Evolutionary conservation across 352 stramenopile genomes (phyloP).

Genomic region (Bremia lactucae): DNA sequence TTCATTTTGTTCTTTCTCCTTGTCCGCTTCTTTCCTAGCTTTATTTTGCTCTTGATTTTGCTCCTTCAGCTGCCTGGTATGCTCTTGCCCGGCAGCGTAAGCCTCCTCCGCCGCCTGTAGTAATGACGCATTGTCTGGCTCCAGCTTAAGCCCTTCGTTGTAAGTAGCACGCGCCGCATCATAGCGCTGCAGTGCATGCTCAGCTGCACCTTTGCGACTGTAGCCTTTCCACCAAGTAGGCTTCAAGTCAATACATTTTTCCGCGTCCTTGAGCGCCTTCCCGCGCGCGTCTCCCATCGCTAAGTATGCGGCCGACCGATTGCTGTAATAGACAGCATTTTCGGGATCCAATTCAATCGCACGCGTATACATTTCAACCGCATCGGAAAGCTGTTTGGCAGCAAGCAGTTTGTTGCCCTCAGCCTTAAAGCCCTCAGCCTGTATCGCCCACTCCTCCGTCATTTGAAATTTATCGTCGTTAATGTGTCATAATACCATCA

Average conservation of each 20-base stretch:
- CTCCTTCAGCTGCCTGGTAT: constrained; percentile 51
- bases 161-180: constrained; percentile 67
- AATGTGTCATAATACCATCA: too few species aligned
- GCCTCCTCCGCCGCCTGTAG: constrained; percentile 56
- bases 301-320: constrained; percentile 75
- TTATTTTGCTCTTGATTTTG: constrained; percentile 35
- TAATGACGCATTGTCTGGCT: constrained; percentile 66
- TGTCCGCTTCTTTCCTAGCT: constrained; percentile 26
- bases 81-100: constrained; percentile 53
- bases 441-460: constrained; percentile 35
- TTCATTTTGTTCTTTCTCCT: constrained; percentile 13
- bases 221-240: constrained; percentile 84
- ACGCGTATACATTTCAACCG: constrained; percentile 77
- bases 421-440: constrained; percentile 77
- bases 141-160: constrained; percentile 42
- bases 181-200: constrained; percentile 67
- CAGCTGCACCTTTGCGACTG: constrained; percentile 69
- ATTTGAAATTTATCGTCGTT: too few species aligned
- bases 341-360: constrained; percentile 77
- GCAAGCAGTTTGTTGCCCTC: constrained; percentile 71
- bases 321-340: constrained; percentile 81
- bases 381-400: constrained; percentile 43
- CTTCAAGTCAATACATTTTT: constrained; percentile 64
- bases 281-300: constrained; percentile 67
- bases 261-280: constrained; percentile 70